A percentile compares a stretch with the other conserved stretches of the same genome.
Evolutionary conservation across 2,329 filamentous ascomycete genomes (phyloP).

Genomic region (Annulohypoxylon truncatum): DNA sequence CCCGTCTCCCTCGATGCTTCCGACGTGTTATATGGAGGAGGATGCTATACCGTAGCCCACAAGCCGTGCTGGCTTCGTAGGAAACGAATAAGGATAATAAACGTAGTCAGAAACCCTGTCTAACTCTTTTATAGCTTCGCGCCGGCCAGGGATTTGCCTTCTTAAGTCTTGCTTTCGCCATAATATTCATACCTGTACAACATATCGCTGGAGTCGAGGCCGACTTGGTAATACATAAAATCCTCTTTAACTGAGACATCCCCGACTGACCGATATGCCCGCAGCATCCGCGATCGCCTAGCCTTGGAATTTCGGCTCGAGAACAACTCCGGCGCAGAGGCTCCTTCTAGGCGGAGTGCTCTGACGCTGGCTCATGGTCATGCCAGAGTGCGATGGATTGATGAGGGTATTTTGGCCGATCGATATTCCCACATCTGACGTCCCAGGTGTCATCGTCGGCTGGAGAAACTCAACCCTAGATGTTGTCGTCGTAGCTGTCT

Average conservation of each 20-base stretch:
- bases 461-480: constrained; percentile 95
- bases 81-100: not conserved
- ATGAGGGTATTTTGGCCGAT: constrained; percentile 99
- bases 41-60: not conserved
- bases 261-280: constrained; percentile 44
- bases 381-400: constrained; percentile 84
- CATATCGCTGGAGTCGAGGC: constrained; percentile 84
- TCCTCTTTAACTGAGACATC: constrained; percentile 13
- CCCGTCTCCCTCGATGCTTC: not conserved
- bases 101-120: constrained; percentile 6
- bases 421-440: constrained; percentile 77
- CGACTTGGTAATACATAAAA: constrained; percentile 71
- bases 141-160: constrained; percentile 86
- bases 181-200: constrained; percentile 85
- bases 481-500: constrained; percentile 86
- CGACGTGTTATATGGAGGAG: not conserved
- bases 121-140: constrained; percentile 70
- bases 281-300: constrained; percentile 84
- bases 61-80: not conserved
- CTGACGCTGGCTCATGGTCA: constrained; percentile 59
- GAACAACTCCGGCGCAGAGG: constrained; percentile 95
- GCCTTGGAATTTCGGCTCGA: constrained; percentile 88
- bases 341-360: constrained; percentile 76
- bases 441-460: constrained; percentile 88
- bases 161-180: constrained; percentile 85